Percentiles rank a stretch among this genome's conserved stretches.
phyloP scores from a whole-genome alignment of 352 stramenopile species.

The Pythium chondricola region DNA sequence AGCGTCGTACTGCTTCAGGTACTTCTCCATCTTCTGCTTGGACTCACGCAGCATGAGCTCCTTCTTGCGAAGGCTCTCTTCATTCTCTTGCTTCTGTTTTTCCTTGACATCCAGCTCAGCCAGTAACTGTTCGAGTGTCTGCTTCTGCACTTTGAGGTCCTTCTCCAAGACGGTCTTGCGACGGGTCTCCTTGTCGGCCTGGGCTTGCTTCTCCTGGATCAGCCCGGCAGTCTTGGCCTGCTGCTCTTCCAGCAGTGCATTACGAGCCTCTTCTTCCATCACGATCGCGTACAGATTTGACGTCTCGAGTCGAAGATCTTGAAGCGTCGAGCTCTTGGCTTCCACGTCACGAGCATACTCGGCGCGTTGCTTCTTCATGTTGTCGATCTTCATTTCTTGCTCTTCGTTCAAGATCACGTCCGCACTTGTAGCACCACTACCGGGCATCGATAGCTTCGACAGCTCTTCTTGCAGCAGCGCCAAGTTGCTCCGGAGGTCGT shows the following conservation, averaged over 20 bases:
- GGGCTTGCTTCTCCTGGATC: slow-evolving; percentile 59
- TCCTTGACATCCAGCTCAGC: slow-evolving; percentile 37
- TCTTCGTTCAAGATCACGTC: slow-evolving; percentile 62
- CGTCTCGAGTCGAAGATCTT: slow-evolving; percentile 64
- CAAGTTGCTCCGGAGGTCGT: slow-evolving; percentile 54
- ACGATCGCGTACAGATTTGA: slow-evolving; percentile 54
- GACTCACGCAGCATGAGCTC: slow-evolving; percentile 70
- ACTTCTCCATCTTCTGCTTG: slow-evolving; percentile 87
- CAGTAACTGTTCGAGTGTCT: slow-evolving; percentile 43
- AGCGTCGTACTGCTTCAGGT: slow-evolving; percentile 80
- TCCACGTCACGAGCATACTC: slow-evolving; percentile 69
- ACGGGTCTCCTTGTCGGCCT: slow-evolving; percentile 51
- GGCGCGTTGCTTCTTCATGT: slow-evolving; percentile 60
- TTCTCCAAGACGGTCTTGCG: slow-evolving; percentile 64
- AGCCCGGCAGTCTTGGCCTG: slow-evolving; percentile 29
- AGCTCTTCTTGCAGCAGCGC: slow-evolving; percentile 61
- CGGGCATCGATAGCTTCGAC: slow-evolving; percentile 44
- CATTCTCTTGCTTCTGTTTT: slow-evolving; percentile 40
- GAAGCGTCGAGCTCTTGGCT: slow-evolving; percentile 54
- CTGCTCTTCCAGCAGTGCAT: slow-evolving; percentile 50
- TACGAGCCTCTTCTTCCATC: slow-evolving; percentile 54
- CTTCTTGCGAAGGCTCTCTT: slow-evolving; percentile 55
- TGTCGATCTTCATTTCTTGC: slow-evolving; percentile 63
- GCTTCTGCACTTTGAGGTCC: slow-evolving; percentile 66
- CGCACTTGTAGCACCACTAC: slow-evolving; percentile 5